phyloP scores from a whole-genome alignment of 2,329 filamentous ascomycete genomes.

The Alternaria gansuensis region DNA sequence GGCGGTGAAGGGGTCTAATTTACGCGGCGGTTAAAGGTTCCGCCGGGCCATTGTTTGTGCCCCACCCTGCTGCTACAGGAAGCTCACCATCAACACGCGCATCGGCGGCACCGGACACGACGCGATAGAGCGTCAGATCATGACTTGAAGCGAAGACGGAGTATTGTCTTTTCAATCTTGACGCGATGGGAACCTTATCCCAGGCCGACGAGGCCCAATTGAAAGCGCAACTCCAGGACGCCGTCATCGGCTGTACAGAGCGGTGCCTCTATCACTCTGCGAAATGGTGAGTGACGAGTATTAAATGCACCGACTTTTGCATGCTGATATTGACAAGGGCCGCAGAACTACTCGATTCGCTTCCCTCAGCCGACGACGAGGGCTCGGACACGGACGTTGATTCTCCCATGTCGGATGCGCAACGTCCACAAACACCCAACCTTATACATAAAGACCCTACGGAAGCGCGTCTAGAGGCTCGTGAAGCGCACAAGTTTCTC shows the following conservation, averaged over 20 bases:
- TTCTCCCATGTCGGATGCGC: constrained; percentile 65
- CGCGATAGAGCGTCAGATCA: constrained; percentile 5
- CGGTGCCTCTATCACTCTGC: constrained; percentile 94
- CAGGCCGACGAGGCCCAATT: constrained; percentile 65
- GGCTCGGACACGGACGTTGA: constrained; percentile 67
- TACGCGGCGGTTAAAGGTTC: constrained; percentile 32
- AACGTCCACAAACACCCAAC: constrained; percentile 56
- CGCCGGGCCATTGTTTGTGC: constrained; percentile 30
- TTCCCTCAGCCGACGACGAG: constrained; percentile 68
- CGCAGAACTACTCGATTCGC: constrained; percentile 88
- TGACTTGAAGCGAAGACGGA: background rate
- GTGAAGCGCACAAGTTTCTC: constrained; percentile 83
- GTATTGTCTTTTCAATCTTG: background rate
- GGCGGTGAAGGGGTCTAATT: constrained; percentile 16
- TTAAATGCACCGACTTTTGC: background rate
- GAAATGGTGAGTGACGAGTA: constrained; percentile 76
- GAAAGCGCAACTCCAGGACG: constrained; percentile 79
- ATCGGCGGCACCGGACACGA: constrained; percentile 14
- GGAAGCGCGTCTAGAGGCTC: constrained; percentile 78
- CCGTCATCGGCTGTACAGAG: constrained; percentile 90
- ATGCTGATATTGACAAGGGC: constrained; percentile 69
- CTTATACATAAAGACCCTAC: constrained; percentile 68
- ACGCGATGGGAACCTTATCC: constrained; percentile 44
- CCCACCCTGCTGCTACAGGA: constrained; percentile 28
- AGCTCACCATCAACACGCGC: constrained; percentile 37